Conservation (phyloP, 2,329 filamentous ascomycete genomes). For the Fusarium metavorans region DNA sequence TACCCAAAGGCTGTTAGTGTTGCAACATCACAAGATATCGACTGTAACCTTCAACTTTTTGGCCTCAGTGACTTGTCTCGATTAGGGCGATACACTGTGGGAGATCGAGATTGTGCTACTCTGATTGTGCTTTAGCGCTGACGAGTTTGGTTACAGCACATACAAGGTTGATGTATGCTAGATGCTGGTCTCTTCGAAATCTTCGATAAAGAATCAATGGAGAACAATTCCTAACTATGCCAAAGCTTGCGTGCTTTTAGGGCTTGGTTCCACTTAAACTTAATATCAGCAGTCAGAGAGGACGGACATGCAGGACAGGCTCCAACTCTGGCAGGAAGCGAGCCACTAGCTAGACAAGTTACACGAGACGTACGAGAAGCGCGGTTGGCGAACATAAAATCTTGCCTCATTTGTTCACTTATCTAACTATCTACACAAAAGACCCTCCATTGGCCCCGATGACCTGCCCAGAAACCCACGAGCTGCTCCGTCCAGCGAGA, state of each 20-base stretch:
- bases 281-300: no score
- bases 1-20: background rate
- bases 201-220: background rate
- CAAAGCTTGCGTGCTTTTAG: background rate
- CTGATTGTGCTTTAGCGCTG: background rate
- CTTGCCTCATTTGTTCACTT: background rate
- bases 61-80: background rate
- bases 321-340: background rate
- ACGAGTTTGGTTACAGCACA: background rate
- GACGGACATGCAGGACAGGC: no score
- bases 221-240: background rate
- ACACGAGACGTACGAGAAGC: background rate
- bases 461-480: background rate
- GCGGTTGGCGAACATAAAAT: background rate
- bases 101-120: background rate
- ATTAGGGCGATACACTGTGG: background rate
- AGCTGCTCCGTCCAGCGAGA: background rate
- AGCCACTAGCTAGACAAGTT: no score
- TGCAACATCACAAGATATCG: background rate
- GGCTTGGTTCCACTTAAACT: background rate
- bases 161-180: background rate
- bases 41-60: background rate
- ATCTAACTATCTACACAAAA: background rate
- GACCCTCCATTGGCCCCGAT: background rate
- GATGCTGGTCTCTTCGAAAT: background rate